Percentiles rank a stretch among this genome's conserved stretches.
Evolutionary conservation across 2,329 filamentous ascomycete genomes (phyloP).

Genomic region (Fusarium multiceps): DNA sequence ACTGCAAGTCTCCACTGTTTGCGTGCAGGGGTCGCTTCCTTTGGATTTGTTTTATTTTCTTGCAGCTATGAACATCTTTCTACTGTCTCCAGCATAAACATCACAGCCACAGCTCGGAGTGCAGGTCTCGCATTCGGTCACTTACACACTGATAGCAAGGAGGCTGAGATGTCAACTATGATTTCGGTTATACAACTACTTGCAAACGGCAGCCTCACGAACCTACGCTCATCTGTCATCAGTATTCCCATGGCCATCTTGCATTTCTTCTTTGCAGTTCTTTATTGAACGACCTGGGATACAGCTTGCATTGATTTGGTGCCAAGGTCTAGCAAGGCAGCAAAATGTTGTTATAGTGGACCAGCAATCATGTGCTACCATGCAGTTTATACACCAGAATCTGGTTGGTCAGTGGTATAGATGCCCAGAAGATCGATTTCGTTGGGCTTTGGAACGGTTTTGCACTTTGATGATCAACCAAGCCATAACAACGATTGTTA

Average conservation of each 20-base stretch:
- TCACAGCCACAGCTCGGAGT: background rate
- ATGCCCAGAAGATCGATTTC: background rate
- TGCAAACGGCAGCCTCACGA: background rate
- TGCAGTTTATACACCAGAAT: background rate
- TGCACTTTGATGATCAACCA: background rate
- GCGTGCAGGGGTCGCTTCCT: slow-evolving; percentile 10
- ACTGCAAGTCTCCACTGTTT: slow-evolving; percentile 9
- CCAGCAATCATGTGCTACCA: slow-evolving; percentile 6
- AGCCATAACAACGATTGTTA: background rate
- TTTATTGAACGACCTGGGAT: background rate
- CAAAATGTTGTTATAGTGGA: slow-evolving; percentile 1
- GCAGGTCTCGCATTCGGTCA: background rate
- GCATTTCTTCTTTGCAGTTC: background rate
- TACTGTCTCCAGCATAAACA: background rate
- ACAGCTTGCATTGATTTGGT: background rate
- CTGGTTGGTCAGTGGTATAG: slow-evolving; percentile 4
- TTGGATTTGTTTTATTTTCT: background rate
- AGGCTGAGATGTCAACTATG: background rate
- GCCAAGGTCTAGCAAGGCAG: background rate
- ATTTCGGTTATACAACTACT: background rate
- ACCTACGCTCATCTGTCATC: background rate
- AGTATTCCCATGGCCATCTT: background rate
- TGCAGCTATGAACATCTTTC: slow-evolving; percentile 2
- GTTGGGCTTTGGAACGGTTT: background rate
- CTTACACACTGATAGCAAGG: background rate